Base-by-base conservation (phyloP, 2,329 filamentous ascomycete genomes). In the Ascochyta lentis region DNA sequence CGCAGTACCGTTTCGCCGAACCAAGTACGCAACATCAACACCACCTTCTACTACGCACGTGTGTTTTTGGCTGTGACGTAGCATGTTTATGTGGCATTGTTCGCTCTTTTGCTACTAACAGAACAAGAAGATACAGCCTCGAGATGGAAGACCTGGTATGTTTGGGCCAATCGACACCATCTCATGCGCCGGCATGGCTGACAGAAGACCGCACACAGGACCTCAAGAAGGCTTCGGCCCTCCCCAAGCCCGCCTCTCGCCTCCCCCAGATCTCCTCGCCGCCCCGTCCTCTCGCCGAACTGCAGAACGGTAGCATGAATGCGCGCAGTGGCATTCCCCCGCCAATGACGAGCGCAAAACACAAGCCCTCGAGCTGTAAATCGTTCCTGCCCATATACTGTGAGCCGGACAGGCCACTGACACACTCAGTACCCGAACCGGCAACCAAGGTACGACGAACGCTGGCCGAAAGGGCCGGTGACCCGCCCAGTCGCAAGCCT, bases 261-360 rank as follows among this genome's bases (percentile, higher is more conserved):
- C 60, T 71, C 26, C 59, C 61, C 24, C 52, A 65, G 37, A 49
- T 70, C 26, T 56, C 66, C 1, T 67, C 69, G 35, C 67, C 68
- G 10, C 55, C 66, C 27, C 65, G 67, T 19, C 69, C 73, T 41
- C 77, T 86, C 37, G 71, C 69, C 55, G 84, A 86, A 65, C 76
- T 85, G 71, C 81, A 78, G 27, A 75, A 79, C 4, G 78, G 82
- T 12, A 78, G 77, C 37, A 80, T 80, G 61, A 89, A 89, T 69
- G 75, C 79, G 63, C 81, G 84, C 48, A 72, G 70, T 33, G 76
- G 73, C 58, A 78, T 84, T 71, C 79, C 79, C 12, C 80, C 80
- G 15, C 78, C 80, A 10, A 76, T 77, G 22, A 72, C 76, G 16
- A 72, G 75, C 52, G 67, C 74, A 53, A 85, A 85, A 63, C 79